Evolutionary conservation across 2,329 filamentous ascomycete species (phyloP).

Genomic region (Dothidotthia symphoricarpi): DNA sequence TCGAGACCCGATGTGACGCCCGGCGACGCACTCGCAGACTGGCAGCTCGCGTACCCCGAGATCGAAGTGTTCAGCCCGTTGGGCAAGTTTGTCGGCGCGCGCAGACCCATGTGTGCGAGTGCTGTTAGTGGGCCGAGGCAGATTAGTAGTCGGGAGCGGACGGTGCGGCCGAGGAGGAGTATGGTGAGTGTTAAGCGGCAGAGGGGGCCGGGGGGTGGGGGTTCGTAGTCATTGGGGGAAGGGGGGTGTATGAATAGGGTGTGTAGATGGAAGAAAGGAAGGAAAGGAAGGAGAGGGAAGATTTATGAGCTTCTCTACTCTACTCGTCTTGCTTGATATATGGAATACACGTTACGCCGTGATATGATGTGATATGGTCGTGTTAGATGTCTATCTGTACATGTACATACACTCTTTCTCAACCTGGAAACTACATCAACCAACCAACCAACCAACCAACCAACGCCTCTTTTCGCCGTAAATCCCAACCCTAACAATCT

Average conservation of each 20-base stretch:
- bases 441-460: too few relatives aligned
- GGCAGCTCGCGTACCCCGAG: slow-evolving; percentile 55
- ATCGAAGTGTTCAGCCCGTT: slow-evolving; percentile 84
- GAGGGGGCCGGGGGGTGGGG: slow-evolving; percentile 19
- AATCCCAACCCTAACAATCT: too few relatives aligned
- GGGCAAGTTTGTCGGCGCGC: slow-evolving; percentile 71
- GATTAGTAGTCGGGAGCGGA: slow-evolving; percentile 50
- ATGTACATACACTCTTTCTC: background rate
- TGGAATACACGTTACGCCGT: slow-evolving; percentile 1
- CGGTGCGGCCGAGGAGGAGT: slow-evolving; percentile 62
- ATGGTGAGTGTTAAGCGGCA: slow-evolving; percentile 57
- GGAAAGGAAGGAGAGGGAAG: slow-evolving; percentile 1
- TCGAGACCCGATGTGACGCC: slow-evolving; percentile 2
- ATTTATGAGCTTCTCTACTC: too few relatives aligned
- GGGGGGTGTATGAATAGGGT: background rate
- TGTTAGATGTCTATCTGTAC: background rate
- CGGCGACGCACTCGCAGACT: slow-evolving; percentile 17
- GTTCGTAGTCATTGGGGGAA: too few relatives aligned
- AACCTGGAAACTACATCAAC: too few relatives aligned
- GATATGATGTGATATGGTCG: background rate
- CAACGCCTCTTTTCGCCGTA: too few relatives aligned
- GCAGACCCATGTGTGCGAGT: slow-evolving; percentile 71
- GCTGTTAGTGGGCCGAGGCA: slow-evolving; percentile 56
- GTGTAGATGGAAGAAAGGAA: background rate
- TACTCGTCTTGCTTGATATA: too few relatives aligned